These are phyloP conservation scores for Dactylellina cionopaga DNA, from an alignment of 2,329 filamentous ascomycete species.

Conservation along the genomic window DNA sequence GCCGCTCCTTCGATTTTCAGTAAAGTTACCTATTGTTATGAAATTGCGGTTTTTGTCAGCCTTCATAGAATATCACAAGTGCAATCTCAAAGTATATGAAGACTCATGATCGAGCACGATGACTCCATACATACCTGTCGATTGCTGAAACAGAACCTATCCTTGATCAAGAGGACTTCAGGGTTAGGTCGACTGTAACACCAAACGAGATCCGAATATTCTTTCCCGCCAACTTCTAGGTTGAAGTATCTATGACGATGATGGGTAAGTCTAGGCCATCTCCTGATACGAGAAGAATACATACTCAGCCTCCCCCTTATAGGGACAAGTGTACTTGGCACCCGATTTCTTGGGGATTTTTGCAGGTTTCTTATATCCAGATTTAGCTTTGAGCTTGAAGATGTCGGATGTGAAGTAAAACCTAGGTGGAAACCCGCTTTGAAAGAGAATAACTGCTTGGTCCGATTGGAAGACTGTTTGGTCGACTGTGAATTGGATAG, in stretches of 20 bases:
- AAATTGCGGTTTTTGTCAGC: not conserved
- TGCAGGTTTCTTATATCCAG: not conserved
- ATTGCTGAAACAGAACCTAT: slow-evolving; percentile 33
- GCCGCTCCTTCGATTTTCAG: slow-evolving; percentile 19
- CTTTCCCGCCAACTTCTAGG: slow-evolving; percentile 7
- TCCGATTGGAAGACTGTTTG: slow-evolving; percentile 24
- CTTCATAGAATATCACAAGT: not conserved
- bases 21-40: slow-evolving; percentile 2
- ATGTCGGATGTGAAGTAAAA: slow-evolving; percentile 41
- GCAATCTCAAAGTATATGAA: not conserved
- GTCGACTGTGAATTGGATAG: slow-evolving; percentile 21
- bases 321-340: slow-evolving; percentile 30
- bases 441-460: slow-evolving; percentile 30
- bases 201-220: slow-evolving; percentile 27
- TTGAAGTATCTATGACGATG: slow-evolving; percentile 24
- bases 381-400: slow-evolving; percentile 12
- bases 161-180: slow-evolving; percentile 28
- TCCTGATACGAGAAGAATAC: not conserved
- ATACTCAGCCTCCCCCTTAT: slow-evolving; percentile 44
- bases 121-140: slow-evolving; percentile 9
- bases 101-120: not conserved
- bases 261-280: too few species aligned
- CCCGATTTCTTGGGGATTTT: slow-evolving; percentile 3
- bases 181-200: slow-evolving; percentile 24
- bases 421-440: slow-evolving; percentile 29